Evolutionary conservation across 192 early-diverging fungal species (phyloP), one percentile per base, ranked within the genome.

Genomic region (Backusella mclennaniae): DNA sequence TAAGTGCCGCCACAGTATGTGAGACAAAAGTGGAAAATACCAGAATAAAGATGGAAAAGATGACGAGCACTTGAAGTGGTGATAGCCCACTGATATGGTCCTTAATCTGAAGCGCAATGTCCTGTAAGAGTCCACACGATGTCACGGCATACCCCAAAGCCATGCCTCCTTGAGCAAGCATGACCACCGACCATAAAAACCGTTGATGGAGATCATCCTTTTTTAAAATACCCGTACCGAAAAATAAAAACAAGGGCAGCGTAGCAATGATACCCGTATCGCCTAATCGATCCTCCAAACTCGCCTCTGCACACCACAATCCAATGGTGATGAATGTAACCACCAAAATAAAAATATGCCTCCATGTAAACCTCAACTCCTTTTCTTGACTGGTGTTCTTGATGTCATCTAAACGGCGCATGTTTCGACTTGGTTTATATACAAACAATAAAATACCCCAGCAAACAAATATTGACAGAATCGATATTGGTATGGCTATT

Each of bases 151-250:
- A 88, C 35, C 93, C 93, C 14, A 94, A 84, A 8, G 90, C 90
- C 35, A 89, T 91, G 39, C 93, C 93, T 49, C 93, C 93, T 89
- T 91, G 91, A n/a, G 93, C 93, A 9, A 94, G 80, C 72, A 87
- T 76, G 35, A 87, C 84, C 29, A 87, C 86, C 0, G 86, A 83
- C 86, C 86, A 87, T 53, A 85, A 67, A 71, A 92, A 89, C 76
- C 83, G 85, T 79, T 94, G 93, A 74, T 94, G 93, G 73, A 90
- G 89, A 66, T 94, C 93, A 52, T 93, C 91, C 78, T 94, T 94
- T 38, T 78, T 88, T 70, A 94, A 81, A 17, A 94, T 79, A 12
- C 91, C 91, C 2, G 87, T 85, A 23, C 90, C 90, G 69, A 88
- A 94, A 81, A 94, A 93, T 69, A 89, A 86, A 53, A 94, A 85